Base-by-base conservation (phyloP, 768 basidiomycete species). In the Auriscalpium orientale region DNA sequence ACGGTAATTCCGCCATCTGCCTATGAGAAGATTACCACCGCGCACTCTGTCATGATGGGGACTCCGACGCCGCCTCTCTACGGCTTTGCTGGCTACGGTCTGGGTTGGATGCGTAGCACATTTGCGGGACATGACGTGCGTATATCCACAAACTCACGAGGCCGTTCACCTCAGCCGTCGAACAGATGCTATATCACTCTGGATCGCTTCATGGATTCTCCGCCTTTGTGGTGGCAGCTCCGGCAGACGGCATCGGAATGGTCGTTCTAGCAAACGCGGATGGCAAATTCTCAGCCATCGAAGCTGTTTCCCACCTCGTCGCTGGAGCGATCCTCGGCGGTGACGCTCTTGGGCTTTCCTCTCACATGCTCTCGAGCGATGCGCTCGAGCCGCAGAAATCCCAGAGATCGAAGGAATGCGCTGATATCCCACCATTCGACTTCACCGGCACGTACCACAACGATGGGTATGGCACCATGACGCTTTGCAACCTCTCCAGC, bases 51-150 rank as follows among this genome's bases (percentile, higher is more conserved):
- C 37, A n/a, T 56, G 8, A 46, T 54, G 20, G 59, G 60, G 3
- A 50, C n/a, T 2, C 51, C 62, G 1, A n/a, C 12, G 46, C 28
- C 28, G 7, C 36, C 18, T 36, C 7, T 16, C 10, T 20, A 43
- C 8, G 60, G 62, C 7, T n/a, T 59, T 0, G 13, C 43, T 1
- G 72, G 67, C 7, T 79, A 78, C 58, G 75, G 73, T 2, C 59
- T 75, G 62, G 78, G 78, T 4, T 79, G 77, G 76, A 36, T n/a
- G 43, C 67, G 73, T 8, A 48, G 16, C 8, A 70, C 76, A 1
- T 75, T 74, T 52, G 66, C 64, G 1, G 77, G 73, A 0, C 73
- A 76, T 52, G 71, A 77, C 28, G 76, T 77, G 57, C 45, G 66
- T 40, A 28, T 7, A 28, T 28, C 4, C 28, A 28, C 28, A 28